phyloP scores from a whole-genome alignment of 1,139 yeast genomes.

The Sugiyamaella grinbergsii region DNA sequence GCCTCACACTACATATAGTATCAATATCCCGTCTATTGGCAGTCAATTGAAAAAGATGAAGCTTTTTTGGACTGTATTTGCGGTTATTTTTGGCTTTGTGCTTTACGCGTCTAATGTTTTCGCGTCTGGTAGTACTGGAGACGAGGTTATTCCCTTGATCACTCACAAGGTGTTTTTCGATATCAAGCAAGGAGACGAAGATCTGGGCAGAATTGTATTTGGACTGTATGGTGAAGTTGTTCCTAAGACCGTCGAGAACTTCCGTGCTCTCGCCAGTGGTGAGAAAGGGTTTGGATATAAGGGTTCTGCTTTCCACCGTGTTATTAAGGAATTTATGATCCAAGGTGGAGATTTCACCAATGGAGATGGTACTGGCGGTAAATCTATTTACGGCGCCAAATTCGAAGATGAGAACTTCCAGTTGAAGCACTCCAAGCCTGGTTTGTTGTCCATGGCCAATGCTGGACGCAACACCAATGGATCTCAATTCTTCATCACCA shows the following conservation, averaged over 20 bases:
- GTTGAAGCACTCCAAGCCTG: conserved; percentile 71
- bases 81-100: conserved; percentile 30
- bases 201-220: conserved; percentile 69
- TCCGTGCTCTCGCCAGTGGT: conserved; percentile 68
- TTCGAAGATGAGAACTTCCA: conserved; percentile 87
- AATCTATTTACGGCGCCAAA: conserved; percentile 87
- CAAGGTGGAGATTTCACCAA: conserved; percentile 98
- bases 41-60: no score
- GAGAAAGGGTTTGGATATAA: conserved; percentile 85
- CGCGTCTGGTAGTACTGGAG: conserved; percentile 22
- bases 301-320: conserved; percentile 88
- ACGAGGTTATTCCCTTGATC: conserved; percentile 47
- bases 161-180: conserved; percentile 86
- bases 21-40: no score
- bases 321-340: conserved; percentile 90
- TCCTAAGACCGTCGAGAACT: conserved; percentile 90
- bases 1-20: not conserved
- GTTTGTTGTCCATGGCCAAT: conserved; percentile 92
- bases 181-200: conserved; percentile 73
- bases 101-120: conserved; percentile 31
- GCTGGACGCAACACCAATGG: conserved; percentile 97
- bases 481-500: conserved; percentile 93
- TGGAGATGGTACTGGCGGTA: conserved; percentile 94
- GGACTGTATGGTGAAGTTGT: conserved; percentile 86
- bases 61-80: conserved; percentile 33